Evolutionary conservation across 306 rosid species (phyloP).

Genomic region (Trichosanthes cucumerina): DNA sequence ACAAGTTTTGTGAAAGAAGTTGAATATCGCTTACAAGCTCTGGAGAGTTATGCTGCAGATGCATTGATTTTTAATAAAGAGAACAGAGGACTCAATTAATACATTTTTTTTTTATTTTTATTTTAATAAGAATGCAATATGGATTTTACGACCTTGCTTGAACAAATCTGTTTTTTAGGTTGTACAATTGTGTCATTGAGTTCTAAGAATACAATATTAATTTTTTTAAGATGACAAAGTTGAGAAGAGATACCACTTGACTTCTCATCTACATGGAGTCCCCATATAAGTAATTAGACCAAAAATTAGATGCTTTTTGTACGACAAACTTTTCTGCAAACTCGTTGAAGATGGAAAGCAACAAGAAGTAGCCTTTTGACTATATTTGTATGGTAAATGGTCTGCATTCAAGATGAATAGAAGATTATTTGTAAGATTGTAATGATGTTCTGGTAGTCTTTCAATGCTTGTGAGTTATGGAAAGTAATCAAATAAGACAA

Average conservation of each 20-base stretch:
- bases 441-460: background rate
- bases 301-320: background rate
- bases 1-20: background rate
- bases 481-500: background rate
- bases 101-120: too few relatives aligned
- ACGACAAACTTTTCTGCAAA: background rate
- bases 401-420: background rate
- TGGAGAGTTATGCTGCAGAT: background rate
- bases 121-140: background rate
- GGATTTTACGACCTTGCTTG: background rate
- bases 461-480: background rate
- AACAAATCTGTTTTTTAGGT: background rate
- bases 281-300: background rate
- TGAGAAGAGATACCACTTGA: background rate
- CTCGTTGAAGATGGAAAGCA: background rate
- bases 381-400: background rate
- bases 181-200: background rate
- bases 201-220: background rate
- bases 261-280: background rate
- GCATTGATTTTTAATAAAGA: background rate
- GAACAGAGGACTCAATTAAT: background rate
- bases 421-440: background rate
- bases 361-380: background rate
- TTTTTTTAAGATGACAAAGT: background rate
- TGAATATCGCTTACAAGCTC: background rate